Conservation (phyloP, 116 monocot genomes). For the Dioscorea cayenensis region DNA sequence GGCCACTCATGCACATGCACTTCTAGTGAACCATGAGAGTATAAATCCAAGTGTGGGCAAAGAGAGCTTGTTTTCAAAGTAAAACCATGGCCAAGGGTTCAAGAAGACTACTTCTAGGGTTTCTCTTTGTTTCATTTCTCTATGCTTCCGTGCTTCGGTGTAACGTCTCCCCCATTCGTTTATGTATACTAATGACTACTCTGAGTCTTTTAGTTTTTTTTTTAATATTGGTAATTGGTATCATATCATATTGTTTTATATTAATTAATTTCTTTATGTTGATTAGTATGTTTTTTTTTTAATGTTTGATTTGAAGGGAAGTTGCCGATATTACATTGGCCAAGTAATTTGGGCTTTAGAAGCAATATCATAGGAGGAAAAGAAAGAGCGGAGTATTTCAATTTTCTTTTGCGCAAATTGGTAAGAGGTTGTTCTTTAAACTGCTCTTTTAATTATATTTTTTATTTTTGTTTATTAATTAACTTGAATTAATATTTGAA, state of each 20-base stretch:
- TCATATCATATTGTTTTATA: not conserved
- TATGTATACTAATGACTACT: not conserved
- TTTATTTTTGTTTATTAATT: not conserved
- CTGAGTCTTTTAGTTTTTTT: not conserved
- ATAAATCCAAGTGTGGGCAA: not conserved
- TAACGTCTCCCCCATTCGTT: constrained; percentile 7
- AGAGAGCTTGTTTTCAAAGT: no score
- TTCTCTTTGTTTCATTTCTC: constrained; percentile 22
- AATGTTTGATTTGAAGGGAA: constrained; percentile 15
- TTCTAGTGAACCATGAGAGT: not conserved
- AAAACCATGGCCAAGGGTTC: constrained; percentile 18
- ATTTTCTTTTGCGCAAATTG: constrained; percentile 13
- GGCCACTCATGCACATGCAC: not conserved
- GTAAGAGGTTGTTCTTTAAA: constrained; percentile 22
- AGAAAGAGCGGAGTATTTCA: not conserved
- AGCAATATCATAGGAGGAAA: not conserved
- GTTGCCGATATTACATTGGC: constrained; percentile 8
- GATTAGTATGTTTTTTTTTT: not conserved
- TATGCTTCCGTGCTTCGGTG: constrained; percentile 10
- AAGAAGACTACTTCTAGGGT: constrained; percentile 15
- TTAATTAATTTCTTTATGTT: not conserved
- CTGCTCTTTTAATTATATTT: not conserved
- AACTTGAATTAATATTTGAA: not conserved
- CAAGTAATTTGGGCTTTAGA: not conserved
- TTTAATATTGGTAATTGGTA: not conserved